Conservation (phyloP, 345 rosid genomes). For the Cardiospermum halicacabum region DNA sequence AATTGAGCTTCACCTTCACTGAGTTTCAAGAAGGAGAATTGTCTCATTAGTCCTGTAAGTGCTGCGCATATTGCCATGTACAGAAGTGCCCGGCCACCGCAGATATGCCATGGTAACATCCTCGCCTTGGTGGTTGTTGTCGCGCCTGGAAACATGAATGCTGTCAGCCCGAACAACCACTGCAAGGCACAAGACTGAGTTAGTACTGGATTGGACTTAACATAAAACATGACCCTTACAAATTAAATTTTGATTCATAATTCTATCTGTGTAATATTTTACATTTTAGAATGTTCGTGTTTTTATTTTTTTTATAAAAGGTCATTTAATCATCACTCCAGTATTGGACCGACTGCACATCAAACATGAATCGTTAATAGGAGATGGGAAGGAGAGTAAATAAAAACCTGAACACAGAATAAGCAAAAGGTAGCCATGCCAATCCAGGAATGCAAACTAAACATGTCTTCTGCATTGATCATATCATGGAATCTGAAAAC, state of each 20-base stretch:
- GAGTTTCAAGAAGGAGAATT: conserved; percentile 26
- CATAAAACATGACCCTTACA: too few relatives aligned
- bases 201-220: too few relatives aligned
- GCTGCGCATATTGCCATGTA: conserved; percentile 79
- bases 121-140: conserved; percentile 12
- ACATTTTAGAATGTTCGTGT: too few relatives aligned
- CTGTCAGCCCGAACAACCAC: conserved; percentile 63
- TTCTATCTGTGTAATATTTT: too few relatives aligned
- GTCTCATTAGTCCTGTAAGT: conserved; percentile 70
- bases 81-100: conserved; percentile 62
- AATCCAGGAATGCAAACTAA: conserved; percentile 84
- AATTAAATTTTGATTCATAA: too few relatives aligned
- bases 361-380: too few relatives aligned
- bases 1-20: conserved; percentile 44
- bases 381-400: not conserved
- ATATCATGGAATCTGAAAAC: conserved; percentile 76
- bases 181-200: conserved; percentile 20
- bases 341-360: too few relatives aligned
- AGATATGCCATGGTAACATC: conserved; percentile 67
- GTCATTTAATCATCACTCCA: too few relatives aligned
- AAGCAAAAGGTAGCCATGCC: conserved; percentile 59
- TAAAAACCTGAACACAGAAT: conserved; percentile 58
- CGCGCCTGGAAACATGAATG: conserved; percentile 35
- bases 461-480: conserved; percentile 35
- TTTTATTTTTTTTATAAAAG: too few relatives aligned